phyloP scores from a whole-genome alignment of 2,329 filamentous ascomycete genomes.

The Leptographium procerum region DNA sequence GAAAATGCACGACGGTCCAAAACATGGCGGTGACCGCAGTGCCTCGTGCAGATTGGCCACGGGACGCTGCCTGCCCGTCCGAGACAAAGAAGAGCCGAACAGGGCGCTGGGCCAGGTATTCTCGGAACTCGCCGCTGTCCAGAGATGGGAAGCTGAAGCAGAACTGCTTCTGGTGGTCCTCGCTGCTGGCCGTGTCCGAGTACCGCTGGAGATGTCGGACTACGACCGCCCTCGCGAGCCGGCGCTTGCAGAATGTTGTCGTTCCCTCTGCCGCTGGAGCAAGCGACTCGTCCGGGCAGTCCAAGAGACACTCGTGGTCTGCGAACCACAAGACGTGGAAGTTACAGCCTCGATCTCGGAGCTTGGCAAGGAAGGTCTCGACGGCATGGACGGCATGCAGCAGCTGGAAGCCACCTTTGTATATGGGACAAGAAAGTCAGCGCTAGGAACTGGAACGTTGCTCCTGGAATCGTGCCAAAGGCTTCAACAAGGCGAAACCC shows the following conservation, averaged over 20 bases:
- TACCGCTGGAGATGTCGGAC: constrained; percentile 45
- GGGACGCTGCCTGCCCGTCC: constrained; percentile 32
- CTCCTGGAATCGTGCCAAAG: no score
- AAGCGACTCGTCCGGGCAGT: constrained; percentile 25
- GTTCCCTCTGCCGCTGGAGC: no score
- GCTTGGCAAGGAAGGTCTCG: constrained; percentile 50
- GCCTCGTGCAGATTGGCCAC: no score
- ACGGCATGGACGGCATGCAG: constrained; percentile 60
- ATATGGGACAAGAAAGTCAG: neutral
- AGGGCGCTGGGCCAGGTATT: constrained; percentile 41
- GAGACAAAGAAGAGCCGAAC: constrained; percentile 60
- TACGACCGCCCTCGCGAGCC: constrained; percentile 50
- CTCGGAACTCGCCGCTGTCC: constrained; percentile 35
- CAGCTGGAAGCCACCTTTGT: constrained; percentile 52
- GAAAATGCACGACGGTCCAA: constrained; percentile 40
- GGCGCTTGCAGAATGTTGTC: constrained; percentile 35
- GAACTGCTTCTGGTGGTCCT: constrained; percentile 9
- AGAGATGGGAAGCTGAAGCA: constrained; percentile 30
- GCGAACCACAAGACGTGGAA: constrained; percentile 64
- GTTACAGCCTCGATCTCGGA: constrained; percentile 53
- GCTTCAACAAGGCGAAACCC: no score
- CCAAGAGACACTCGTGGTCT: constrained; percentile 31
- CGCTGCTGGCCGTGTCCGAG: neutral
- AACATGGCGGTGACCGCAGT: constrained; percentile 10
- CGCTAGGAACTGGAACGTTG: no score